Conservation (phyloP, 352 stramenopile genomes). For the Aphanomyces stellatus region DNA sequence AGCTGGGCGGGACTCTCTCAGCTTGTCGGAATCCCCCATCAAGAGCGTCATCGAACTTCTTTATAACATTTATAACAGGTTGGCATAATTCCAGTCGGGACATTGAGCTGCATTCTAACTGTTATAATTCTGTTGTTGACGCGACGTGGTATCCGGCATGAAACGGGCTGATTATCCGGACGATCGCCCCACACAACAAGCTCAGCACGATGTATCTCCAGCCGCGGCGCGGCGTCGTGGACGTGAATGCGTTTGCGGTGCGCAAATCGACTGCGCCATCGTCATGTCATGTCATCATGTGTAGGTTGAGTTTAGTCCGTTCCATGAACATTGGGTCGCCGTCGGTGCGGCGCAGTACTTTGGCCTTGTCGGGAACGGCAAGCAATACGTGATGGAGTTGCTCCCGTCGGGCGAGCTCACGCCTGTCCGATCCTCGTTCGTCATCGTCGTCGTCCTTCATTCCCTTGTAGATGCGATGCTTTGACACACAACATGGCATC, state of each 20-base stretch:
- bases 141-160: no score
- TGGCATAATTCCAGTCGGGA: no score
- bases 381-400: constrained; percentile 77
- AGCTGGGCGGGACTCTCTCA: no score
- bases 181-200: no score
- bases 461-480: constrained; percentile 53
- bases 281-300: no score
- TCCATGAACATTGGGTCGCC: constrained; percentile 77
- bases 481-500: constrained; percentile 84
- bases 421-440: constrained; percentile 31
- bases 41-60: no score
- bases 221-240: not conserved
- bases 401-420: constrained; percentile 48
- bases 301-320: constrained; percentile 88
- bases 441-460: not conserved
- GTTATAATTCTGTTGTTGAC: no score
- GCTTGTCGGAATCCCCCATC: no score
- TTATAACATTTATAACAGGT: no score
- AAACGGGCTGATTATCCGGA: not conserved
- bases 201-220: constrained; percentile 16
- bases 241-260: constrained; percentile 15
- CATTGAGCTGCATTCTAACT: no score
- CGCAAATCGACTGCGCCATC: no score
- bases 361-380: constrained; percentile 87
- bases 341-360: constrained; percentile 89